phyloP scores from a whole-genome alignment of 495 filamentous ascomycete species.

The Neurospora sp. region DNA sequence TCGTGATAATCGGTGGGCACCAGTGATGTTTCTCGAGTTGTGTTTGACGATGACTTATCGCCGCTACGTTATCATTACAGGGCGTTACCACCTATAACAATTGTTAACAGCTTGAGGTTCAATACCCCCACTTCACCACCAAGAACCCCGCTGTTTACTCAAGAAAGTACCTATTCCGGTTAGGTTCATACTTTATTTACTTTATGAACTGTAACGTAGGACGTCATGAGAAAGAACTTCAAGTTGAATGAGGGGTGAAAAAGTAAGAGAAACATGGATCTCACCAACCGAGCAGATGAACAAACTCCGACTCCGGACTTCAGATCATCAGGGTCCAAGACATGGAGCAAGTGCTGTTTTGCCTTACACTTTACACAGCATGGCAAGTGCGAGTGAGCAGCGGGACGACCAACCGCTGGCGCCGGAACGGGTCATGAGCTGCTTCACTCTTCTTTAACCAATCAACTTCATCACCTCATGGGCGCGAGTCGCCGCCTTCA shows the following conservation, averaged over 20 bases:
- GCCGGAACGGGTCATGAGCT: neutral
- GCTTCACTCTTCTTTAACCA: neutral
- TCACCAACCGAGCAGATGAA: neutral
- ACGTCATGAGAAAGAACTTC: neutral
- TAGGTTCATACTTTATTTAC: neutral
- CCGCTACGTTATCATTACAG: neutral
- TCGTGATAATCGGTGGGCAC: neutral
- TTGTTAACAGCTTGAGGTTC: neutral
- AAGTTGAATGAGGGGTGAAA: neutral
- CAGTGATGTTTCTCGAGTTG: neutral
- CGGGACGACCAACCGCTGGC: neutral
- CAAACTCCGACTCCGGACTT: neutral
- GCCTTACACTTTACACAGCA: neutral
- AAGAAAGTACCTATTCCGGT: neutral
- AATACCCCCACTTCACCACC: neutral
- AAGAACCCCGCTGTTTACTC: neutral
- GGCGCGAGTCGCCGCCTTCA: neutral
- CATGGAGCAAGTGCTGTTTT: neutral
- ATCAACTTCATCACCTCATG: slow-evolving; percentile 1
- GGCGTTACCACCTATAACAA: neutral
- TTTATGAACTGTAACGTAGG: neutral
- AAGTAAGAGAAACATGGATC: neutral
- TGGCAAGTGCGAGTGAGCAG: neutral
- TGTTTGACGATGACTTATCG: neutral
- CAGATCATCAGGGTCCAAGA: neutral